Evolutionary conservation across 768 basidiomycete species (phyloP), one percentile per base, ranked within the genome.

Genomic region (Suillus subaureus): DNA sequence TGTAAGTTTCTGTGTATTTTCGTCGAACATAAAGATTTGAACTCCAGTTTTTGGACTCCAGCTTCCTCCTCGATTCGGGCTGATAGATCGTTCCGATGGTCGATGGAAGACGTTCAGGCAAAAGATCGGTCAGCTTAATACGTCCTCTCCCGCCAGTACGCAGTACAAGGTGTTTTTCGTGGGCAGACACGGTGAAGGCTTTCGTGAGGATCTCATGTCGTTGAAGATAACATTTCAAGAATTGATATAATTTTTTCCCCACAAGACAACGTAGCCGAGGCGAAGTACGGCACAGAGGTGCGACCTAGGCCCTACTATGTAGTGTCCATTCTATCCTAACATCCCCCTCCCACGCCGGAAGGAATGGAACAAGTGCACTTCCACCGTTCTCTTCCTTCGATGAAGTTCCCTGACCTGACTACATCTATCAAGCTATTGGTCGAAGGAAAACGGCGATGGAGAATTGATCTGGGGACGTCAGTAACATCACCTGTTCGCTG

Each of bases 391-490:
- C 37, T 62, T 16, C 0, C 21, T 12, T 31, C 6, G 18, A 16
- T n/a, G 39, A 45, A 51, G 15, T 35, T 23, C 13, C 35, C 28
- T 52, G 8, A 21, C 31, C 28, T 49, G 7, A 21, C 33, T 54
- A 60, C 26, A 65, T 43, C 31, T 18, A 26, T 61, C 18, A 62
- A 91, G 90, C 13, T 73, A 88, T 68, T 92, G 86, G 86, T 82
- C 88, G 3, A 87, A 83, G 69, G 71, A 87, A 11, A 76, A 89
- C 57, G 88, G 87, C 0, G 89, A 94, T 67, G 88, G 79, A 15
- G 83, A 89, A 61, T 75, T 91, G 5, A 77, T 76, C 1, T 94
- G 92, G 92, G 92, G 92, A 33, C 91, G 89, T 90, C 70, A 69
- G 89, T 84, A 21, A 35, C 37, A 57, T 55, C 11, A 61, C 15